Evolutionary conservation across 1,139 yeast genomes (phyloP).

Genomic region (Pichia terricola): DNA sequence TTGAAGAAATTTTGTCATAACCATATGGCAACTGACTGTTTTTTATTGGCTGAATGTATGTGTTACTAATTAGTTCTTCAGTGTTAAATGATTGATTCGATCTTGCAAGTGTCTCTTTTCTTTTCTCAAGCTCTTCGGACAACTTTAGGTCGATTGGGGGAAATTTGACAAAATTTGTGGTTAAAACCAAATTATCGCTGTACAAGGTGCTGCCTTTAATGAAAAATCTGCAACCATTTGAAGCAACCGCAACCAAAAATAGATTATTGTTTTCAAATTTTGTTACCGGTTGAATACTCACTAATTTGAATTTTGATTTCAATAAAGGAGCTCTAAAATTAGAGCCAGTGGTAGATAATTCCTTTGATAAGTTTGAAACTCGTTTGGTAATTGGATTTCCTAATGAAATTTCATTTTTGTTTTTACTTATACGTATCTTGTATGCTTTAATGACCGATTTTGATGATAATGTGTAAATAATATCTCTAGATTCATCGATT

Average conservation of each 20-base stretch:
- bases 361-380: slow-evolving; percentile 43
- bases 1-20: no score
- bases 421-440: slow-evolving; percentile 27
- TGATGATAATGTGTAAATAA: slow-evolving; percentile 76
- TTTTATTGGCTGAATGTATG: no score
- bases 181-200: slow-evolving; percentile 30
- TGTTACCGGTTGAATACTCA: slow-evolving; percentile 54
- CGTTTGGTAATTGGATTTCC: slow-evolving; percentile 33
- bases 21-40: no score
- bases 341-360: slow-evolving; percentile 43
- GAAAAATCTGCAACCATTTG: slow-evolving; percentile 74
- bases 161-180: slow-evolving; percentile 50
- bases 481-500: slow-evolving; percentile 67
- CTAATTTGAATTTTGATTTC: slow-evolving; percentile 37
- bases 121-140: slow-evolving; percentile 37
- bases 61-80: slow-evolving; percentile 3
- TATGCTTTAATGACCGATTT: slow-evolving; percentile 78
- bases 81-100: slow-evolving; percentile 28
- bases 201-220: slow-evolving; percentile 40
- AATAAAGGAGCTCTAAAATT: slow-evolving; percentile 26
- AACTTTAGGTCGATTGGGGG: slow-evolving; percentile 66
- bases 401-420: slow-evolving; percentile 18
- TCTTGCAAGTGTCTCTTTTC: slow-evolving; percentile 28
- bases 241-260: slow-evolving; percentile 76
- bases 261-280: slow-evolving; percentile 59